phyloP scores from a whole-genome alignment of 768 basidiomycete genomes.

The Boletus edulis region DNA sequence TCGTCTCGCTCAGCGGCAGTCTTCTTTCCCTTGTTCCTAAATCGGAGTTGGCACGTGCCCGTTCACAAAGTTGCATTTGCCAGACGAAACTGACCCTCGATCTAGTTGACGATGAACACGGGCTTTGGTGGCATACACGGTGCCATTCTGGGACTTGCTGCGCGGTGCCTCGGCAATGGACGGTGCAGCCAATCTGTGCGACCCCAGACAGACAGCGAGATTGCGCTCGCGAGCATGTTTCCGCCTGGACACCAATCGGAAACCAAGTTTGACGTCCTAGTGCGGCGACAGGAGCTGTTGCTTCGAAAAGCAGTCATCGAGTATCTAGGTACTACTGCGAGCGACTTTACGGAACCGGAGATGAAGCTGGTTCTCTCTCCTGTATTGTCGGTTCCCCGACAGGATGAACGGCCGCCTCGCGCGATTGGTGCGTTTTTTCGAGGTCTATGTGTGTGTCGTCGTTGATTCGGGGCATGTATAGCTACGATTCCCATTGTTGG shows the following conservation, averaged over 20 bases:
- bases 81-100: background rate
- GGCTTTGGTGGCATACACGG: constrained; percentile 87
- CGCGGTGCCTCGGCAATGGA: constrained; percentile 62
- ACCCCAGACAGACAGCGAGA: constrained; percentile 68
- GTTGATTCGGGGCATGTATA: constrained; percentile 22
- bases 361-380: constrained; percentile 73
- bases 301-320: constrained; percentile 60
- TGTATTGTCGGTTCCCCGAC: constrained; percentile 52
- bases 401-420: constrained; percentile 55
- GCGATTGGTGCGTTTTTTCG: constrained; percentile 49
- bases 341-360: constrained; percentile 77
- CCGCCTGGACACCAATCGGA: constrained; percentile 56
- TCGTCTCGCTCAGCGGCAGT: constrained; percentile 67
- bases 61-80: background rate
- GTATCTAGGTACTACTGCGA: constrained; percentile 64
- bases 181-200: constrained; percentile 55
- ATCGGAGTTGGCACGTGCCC: constrained; percentile 66
- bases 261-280: constrained; percentile 57
- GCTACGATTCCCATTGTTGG: constrained; percentile 61
- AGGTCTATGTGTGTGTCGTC: background rate
- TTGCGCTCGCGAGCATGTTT: constrained; percentile 48
- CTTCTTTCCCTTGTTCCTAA: constrained; percentile 72
- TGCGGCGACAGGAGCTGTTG: constrained; percentile 53
- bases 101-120: constrained; percentile 56
- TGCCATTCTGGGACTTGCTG: constrained; percentile 71